Base-by-base conservation (phyloP, 2,329 filamentous ascomycete genomes). In the Leptographium procerum region DNA sequence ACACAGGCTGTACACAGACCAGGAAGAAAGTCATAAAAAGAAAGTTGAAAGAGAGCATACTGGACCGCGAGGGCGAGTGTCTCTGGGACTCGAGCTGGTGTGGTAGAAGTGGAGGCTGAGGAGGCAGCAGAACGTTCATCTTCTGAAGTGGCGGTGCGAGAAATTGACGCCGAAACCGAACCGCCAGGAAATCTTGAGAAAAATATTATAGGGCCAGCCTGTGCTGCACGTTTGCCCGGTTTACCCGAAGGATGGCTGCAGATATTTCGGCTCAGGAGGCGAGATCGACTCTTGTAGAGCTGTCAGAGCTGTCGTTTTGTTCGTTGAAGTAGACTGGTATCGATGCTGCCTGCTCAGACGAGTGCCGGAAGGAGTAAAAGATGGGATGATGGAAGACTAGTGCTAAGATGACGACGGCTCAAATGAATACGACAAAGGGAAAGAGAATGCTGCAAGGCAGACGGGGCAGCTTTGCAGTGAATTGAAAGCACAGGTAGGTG, bases 111-210 rank as follows among this genome's bases (percentile, higher is more conserved):
- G 80, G 74, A 57, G 80, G 81, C 69, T 85, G 81, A 65, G 81
- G 78, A 66, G 80, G 78, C 63, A 85, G 70, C 70, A 85, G 69
- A 69, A 83, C 75, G 70, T 85, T 85, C 83, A 86, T 86, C 59
- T 65, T 70, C 63, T 33, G 57, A 57, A 19, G 19, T 8, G 28
- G 22, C 19, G 50, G 29, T 22, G 16, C 28, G 50, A 11, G 24
- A 51, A 14, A 28, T 22, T n/a, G 29, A 34, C 22, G 19, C 7
- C 10, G 29, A 34, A 40, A 6, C 24, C 40, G 55, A 22, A 40
- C 29, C 2, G 29, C 3, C 45, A 36, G 22, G 22, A 48, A 50
- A n/a, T 50, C 13, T 56, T 28, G 45, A 31, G 14, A 51, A 22
- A n/a, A 19, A 36, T 11, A 36, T 11, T 26, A 14, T 14, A 14